Evolutionary conservation across 768 basidiomycete species (phyloP).

Genomic region (Boletus subcaerulescens): DNA sequence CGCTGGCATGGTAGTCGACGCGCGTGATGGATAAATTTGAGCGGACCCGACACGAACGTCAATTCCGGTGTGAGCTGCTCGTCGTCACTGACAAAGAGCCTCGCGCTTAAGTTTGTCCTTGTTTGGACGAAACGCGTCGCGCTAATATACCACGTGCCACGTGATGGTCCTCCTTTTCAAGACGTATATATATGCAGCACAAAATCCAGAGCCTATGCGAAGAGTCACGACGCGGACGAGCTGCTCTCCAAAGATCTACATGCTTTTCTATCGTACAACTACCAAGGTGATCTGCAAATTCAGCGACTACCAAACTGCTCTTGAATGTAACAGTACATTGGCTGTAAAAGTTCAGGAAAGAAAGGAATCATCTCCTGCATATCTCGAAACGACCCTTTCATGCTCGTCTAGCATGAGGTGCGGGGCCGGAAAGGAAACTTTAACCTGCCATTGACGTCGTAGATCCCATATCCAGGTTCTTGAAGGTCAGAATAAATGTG

Average conservation of each 20-base stretch:
- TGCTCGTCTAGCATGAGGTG: constrained; percentile 49
- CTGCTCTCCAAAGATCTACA: no score
- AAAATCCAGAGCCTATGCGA: no score
- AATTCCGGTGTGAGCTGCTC: background rate
- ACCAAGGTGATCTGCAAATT: no score
- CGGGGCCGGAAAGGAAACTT: constrained; percentile 66
- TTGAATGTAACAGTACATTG: background rate
- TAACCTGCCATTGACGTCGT: constrained; percentile 41
- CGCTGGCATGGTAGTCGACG: constrained; percentile 8
- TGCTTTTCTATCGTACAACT: no score
- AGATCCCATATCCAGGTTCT: constrained; percentile 71
- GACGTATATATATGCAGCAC: no score
- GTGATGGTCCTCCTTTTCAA: no score
- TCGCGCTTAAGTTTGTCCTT: constrained; percentile 14
- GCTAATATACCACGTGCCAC: background rate
- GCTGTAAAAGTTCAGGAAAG: background rate
- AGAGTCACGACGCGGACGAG: no score
- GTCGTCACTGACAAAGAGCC: background rate
- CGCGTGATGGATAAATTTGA: background rate
- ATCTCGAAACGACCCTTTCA: background rate
- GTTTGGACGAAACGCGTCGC: constrained; percentile 25
- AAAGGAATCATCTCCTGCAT: background rate
- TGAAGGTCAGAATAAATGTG: constrained; percentile 71
- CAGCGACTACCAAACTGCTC: no score
- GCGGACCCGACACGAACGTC: background rate